Conservation (phyloP, 805 yeast species). For the Sugiyamaella floridensis region DNA sequence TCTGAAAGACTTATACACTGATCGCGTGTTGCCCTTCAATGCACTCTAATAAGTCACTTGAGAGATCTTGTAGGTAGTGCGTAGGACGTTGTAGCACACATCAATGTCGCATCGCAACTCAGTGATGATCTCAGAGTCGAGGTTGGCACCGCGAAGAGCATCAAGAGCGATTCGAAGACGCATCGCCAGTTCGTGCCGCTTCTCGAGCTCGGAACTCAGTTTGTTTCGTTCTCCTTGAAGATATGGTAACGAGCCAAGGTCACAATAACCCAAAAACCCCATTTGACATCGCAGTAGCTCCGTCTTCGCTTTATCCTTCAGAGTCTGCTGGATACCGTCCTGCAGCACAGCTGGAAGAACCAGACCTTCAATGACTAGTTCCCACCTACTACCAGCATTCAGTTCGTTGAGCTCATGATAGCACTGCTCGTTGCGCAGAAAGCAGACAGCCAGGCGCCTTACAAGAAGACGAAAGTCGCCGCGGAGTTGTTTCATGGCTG, state of each 20-base stretch:
- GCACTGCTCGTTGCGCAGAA: no score
- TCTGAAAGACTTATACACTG: no score
- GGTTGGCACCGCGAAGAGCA: background rate
- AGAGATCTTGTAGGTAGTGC: background rate
- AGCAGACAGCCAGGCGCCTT: no score
- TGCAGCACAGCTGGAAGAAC: background rate
- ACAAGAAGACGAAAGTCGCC: no score
- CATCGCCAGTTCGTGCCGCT: background rate
- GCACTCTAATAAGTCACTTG: background rate
- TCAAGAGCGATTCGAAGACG: background rate
- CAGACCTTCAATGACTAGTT: background rate
- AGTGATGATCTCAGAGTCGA: background rate
- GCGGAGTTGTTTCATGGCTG: no score
- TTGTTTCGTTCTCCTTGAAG: background rate
- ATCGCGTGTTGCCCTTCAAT: background rate
- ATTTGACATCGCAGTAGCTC: background rate
- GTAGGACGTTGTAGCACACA: background rate
- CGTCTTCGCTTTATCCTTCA: background rate
- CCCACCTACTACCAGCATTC: no score
- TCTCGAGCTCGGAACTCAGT: background rate
- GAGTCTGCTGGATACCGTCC: background rate
- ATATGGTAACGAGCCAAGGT: background rate
- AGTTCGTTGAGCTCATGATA: no score
- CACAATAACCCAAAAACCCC: background rate
- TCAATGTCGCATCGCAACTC: background rate